phyloP scores from a whole-genome alignment of 768 basidiomycete genomes.

The Gloeostereum incarnatum region DNA sequence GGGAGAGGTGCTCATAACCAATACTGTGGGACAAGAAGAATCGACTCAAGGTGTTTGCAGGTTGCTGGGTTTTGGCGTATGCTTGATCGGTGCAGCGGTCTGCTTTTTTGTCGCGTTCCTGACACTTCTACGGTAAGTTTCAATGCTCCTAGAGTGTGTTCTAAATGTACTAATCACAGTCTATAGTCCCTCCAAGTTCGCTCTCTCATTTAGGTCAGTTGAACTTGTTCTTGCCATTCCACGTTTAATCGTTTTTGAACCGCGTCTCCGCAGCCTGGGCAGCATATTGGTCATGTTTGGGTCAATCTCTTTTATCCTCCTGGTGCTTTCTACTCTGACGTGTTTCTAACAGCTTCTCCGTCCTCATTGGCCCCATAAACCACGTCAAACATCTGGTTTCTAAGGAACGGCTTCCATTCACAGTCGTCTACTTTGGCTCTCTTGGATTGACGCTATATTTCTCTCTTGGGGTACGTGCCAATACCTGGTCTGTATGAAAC shows the following conservation, averaged over 20 bases:
- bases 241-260: constrained; percentile 4
- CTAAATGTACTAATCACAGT: no score
- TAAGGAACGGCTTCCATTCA: constrained; percentile 79
- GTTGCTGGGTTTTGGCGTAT: constrained; percentile 84
- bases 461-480: constrained; percentile 66
- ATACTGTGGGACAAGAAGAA: constrained; percentile 1
- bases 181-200: constrained; percentile 83
- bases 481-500: constrained; percentile 1
- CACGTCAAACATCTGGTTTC: constrained; percentile 85
- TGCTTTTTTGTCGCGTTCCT: constrained; percentile 92
- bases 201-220: constrained; percentile 69
- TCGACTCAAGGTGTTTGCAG: constrained; percentile 24
- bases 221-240: background rate
- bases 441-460: constrained; percentile 87
- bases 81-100: constrained; percentile 81
- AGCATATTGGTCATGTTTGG: constrained; percentile 95
- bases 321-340: background rate
- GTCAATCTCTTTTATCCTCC: constrained; percentile 27
- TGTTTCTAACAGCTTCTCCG: constrained; percentile 49
- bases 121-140: constrained; percentile 45
- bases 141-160: no score
- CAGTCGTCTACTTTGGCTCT: constrained; percentile 72
- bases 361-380: constrained; percentile 85
- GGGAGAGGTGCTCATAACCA: constrained; percentile 65
- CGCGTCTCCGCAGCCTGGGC: constrained; percentile 48